Percentiles rank a stretch among this genome's conserved stretches.
phyloP scores from a whole-genome alignment of 2,329 filamentous ascomycete genomes.

The Tolypocladium capitatum region DNA sequence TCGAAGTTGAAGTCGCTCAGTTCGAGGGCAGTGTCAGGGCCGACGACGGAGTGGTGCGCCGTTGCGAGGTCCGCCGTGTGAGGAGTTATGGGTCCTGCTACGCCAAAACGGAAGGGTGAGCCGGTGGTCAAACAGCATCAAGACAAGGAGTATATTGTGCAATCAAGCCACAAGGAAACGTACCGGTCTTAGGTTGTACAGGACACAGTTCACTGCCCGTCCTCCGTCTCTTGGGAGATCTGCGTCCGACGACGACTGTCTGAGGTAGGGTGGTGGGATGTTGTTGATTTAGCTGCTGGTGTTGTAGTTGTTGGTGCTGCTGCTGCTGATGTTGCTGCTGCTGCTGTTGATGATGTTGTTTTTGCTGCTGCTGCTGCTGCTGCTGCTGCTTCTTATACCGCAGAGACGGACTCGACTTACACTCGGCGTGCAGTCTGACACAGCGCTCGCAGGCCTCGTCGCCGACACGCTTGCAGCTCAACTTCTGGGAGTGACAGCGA shows the following conservation, averaged over 20 bases:
- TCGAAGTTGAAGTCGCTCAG: constrained; percentile 21
- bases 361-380: constrained; percentile 9
- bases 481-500: constrained; percentile 32
- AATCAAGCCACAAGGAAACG: constrained; percentile 6
- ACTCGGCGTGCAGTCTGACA: constrained; percentile 25
- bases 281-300: constrained; percentile 4
- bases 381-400: constrained; percentile 22
- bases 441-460: constrained; percentile 29
- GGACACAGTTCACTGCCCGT: constrained; percentile 19
- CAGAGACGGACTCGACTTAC: constrained; percentile 30
- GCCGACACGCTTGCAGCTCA: constrained; percentile 29
- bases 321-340: constrained; percentile 5
- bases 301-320: constrained; percentile 3
- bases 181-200: constrained; percentile 22
- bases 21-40: constrained; percentile 15
- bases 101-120: constrained; percentile 10
- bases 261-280: constrained; percentile 4
- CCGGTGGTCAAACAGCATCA: constrained; percentile 5
- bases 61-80: constrained; percentile 11
- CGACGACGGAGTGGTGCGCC: constrained; percentile 15
- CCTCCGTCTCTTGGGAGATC: constrained; percentile 24
- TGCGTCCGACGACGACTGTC: constrained; percentile 9
- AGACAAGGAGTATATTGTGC: constrained; percentile 1
- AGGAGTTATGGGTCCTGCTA: constrained; percentile 15
- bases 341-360: constrained; percentile 8